Evolutionary conservation across 1,284 basidiomycete genomes (phyloP).

Genomic region (Fomitopsis betulina): DNA sequence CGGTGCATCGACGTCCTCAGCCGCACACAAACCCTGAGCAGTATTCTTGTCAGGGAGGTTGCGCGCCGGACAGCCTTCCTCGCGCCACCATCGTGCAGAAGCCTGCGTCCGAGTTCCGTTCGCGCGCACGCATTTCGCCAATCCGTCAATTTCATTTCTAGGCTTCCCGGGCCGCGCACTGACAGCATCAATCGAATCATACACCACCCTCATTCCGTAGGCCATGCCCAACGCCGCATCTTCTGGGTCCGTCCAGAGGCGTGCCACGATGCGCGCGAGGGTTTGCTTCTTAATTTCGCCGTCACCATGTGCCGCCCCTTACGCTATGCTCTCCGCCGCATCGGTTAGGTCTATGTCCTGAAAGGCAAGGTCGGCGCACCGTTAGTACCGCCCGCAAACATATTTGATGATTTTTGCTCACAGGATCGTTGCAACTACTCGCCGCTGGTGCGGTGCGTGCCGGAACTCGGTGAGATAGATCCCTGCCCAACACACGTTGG

Average conservation of each 20-base stretch:
- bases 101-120: not conserved
- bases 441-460: constrained; percentile 57
- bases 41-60: not conserved
- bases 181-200: not conserved
- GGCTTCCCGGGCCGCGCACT: not conserved
- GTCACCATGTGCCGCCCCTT: not conserved
- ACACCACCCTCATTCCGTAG: not conserved
- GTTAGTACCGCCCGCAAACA: not conserved
- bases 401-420: constrained; percentile 30
- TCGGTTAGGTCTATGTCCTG: not conserved
- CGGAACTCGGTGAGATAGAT: constrained; percentile 85
- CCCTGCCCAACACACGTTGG: constrained; percentile 35
- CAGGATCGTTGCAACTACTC: constrained; percentile 81
- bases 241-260: not conserved
- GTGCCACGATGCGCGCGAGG: not conserved
- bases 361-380: constrained; percentile 1
- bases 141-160: not conserved
- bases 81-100: not conserved
- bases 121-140: not conserved
- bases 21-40: not conserved
- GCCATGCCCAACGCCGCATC: not conserved
- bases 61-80: not conserved
- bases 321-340: not conserved
- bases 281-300: not conserved
- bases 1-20: no score